Base-by-base conservation (phyloP, 768 basidiomycete genomes). In the Suillus luteus region DNA sequence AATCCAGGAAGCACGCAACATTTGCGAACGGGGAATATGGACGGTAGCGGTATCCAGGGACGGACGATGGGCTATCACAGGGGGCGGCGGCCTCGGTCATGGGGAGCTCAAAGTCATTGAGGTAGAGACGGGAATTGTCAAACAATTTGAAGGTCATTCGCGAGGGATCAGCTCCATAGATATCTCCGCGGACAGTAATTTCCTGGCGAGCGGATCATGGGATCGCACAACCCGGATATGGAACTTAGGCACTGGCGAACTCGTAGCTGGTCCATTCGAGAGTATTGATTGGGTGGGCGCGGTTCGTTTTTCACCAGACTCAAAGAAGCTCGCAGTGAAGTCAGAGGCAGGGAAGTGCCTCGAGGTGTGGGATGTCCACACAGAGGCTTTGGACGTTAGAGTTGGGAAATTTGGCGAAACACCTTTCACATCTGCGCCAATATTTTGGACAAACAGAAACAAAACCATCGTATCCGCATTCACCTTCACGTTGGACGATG, bases 241-340 rank as follows among this genome's bases (percentile, higher is more conserved):
- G 52, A 33, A 5, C 52, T 54, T 54, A 31, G 35, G 12, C 54
- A 55, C 35, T 22, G 54, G 54, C 5, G 1, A 55, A 37, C 35
- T 55, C 35, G 54, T 55, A 35, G 54, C 54, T 33, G 31, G 52
- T 33, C 52, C 52, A 19, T 54, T 54, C 52, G 10, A 54, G 31
- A 54, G 17, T 1, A 22, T 22, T 22, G 33, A 37, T 35, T n/a
- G 35, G n/a, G 35, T 37, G n/a, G 33, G 54, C 8, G 54, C n/a
- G 7, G n/a, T 37, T 22, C 54, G 54, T 6, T 55, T 55, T 22
- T 55, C 52, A 2, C 10, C 31, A 7, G 52, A 54, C 31, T 54
- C 10, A 12, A 54, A 54, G 52, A 54, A 54, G 35, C n/a, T 55
- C 7, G 54, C 35, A 19, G 35, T 37, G 35, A 35, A 37, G 33